Conservation (phyloP, 2,329 filamentous ascomycete genomes). For the Phaeomoniella chlamydospora region DNA sequence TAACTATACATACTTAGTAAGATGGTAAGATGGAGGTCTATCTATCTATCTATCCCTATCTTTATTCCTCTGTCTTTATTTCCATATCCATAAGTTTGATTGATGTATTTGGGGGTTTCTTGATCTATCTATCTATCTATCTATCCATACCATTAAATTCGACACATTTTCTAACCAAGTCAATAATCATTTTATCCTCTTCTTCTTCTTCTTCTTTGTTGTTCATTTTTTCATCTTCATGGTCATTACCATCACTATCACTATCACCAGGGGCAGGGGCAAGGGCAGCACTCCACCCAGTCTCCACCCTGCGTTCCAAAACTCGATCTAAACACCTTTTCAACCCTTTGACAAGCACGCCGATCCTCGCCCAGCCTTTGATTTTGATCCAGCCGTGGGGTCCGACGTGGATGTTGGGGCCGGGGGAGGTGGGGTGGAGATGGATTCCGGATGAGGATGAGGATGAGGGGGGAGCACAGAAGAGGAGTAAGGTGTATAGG, state of each 20-base stretch:
- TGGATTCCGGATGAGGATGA: slow-evolving; percentile 50
- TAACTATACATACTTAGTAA: too few relatives aligned
- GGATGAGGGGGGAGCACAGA: too few relatives aligned
- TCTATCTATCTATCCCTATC: too few relatives aligned
- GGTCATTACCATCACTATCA: slow-evolving; percentile 46
- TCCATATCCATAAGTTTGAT: too few relatives aligned
- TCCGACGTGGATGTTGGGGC: slow-evolving; percentile 75
- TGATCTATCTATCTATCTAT: too few relatives aligned
- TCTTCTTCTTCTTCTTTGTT: slow-evolving; percentile 15
- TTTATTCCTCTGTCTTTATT: too few relatives aligned
- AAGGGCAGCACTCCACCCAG: too few relatives aligned
- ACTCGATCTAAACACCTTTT: slow-evolving; percentile 77
- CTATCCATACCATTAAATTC: slow-evolving; percentile 77
- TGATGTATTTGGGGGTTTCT: too few relatives aligned
- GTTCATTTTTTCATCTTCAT: slow-evolving; percentile 12
- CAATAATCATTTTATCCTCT: slow-evolving; percentile 52
- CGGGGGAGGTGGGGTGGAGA: slow-evolving; percentile 74
- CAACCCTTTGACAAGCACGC: slow-evolving; percentile 71
- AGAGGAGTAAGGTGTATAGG: slow-evolving; percentile 73
- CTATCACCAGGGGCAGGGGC: too few relatives aligned
- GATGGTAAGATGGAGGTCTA: too few relatives aligned
- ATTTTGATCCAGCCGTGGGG: slow-evolving; percentile 81
- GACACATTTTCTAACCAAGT: slow-evolving; percentile 63
- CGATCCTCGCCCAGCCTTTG: slow-evolving; percentile 86
- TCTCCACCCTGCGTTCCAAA: slow-evolving; percentile 66